Evolutionary conservation across 768 basidiomycete genomes (phyloP), one percentile per base, ranked within the genome.

Genomic region (Asterophora parasitica): DNA sequence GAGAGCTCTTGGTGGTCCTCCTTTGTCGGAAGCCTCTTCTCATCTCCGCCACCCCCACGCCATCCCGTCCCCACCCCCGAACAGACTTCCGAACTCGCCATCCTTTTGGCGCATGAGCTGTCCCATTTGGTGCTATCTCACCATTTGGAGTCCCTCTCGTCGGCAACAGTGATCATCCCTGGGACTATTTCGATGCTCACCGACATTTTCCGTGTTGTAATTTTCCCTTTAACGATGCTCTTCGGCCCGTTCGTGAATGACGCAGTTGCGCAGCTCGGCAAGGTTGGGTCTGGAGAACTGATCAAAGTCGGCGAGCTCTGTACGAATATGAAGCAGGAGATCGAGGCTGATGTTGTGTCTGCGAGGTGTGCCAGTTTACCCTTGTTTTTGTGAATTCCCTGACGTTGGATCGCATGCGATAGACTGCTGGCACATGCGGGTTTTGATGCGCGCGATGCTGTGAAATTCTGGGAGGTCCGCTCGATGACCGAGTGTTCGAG

Each of bases 201-300:
- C 15, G 93, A 97, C 61, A 58, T 92, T 16, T 59, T 86, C 17
- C 76, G 93, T 34, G 83, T 91, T 2, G 61, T 92, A 27, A 66
- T 93, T 11, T 97, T 93, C 65, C 93, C 93, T 0, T 59, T 93
- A 41, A 96, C 91, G 4, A 92, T 89, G 85, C 59, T 93, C 7
- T 82, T 97, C 47, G 94, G 95, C 0, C 95, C 95, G 1, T 96
- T 97, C 62, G 82, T 97, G 49, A 94, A 95, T 60, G 95, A 99
- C 57, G 93, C 91, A 2, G 77, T 98, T 19, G 90, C 85, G 0
- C 81, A 88, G 43, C 57, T 92, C 44, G 85, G 90, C 19, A 84
- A 83, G 61, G 76, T 87, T 1, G 85, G 88, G 2, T 82, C 84
- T 9, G 81, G 82, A 2, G 85, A 94, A 59, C 72, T 94, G 32